These are phyloP conservation scores for Pyricularia pennisetigena DNA, from an alignment of 2,329 filamentous ascomycete species.

Conservation along the genomic window DNA sequence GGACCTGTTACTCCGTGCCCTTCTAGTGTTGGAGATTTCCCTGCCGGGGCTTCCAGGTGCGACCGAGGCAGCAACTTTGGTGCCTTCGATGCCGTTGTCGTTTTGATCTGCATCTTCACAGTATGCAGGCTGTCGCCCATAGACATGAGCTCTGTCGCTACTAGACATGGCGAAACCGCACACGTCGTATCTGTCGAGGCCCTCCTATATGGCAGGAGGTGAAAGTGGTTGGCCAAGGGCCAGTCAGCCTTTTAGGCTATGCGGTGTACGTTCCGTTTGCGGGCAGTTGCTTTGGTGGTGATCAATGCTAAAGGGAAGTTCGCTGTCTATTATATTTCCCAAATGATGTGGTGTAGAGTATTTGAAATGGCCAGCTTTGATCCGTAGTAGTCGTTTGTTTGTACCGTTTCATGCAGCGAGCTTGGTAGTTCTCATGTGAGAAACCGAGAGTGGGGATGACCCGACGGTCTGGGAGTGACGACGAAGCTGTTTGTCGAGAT, in stretches of 20 bases:
- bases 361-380: not conserved
- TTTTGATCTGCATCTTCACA: conserved; percentile 43
- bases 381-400: not conserved
- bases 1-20: conserved; percentile 10
- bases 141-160: conserved; percentile 13
- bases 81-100: conserved; percentile 28
- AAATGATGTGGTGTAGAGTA: not conserved
- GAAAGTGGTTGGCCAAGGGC: not conserved
- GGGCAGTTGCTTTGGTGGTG: not conserved
- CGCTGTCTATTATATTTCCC: not conserved
- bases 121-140: conserved; percentile 21
- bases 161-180: conserved; percentile 29
- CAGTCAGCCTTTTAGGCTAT: not conserved
- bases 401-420: not conserved
- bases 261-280: not conserved
- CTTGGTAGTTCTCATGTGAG: not conserved
- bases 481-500: not conserved
- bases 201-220: not conserved
- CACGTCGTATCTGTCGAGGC: not conserved
- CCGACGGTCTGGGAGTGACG: conserved; percentile 3
- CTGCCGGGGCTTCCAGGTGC: conserved; percentile 32
- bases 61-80: conserved; percentile 31
- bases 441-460: conserved; percentile 2
- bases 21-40: conserved; percentile 42
- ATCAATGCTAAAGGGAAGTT: not conserved